Evolutionary conservation across 1,139 yeast genomes (phyloP), one percentile per base, ranked within the genome.

Genomic region (Magnusiomyces suaveolens): DNA sequence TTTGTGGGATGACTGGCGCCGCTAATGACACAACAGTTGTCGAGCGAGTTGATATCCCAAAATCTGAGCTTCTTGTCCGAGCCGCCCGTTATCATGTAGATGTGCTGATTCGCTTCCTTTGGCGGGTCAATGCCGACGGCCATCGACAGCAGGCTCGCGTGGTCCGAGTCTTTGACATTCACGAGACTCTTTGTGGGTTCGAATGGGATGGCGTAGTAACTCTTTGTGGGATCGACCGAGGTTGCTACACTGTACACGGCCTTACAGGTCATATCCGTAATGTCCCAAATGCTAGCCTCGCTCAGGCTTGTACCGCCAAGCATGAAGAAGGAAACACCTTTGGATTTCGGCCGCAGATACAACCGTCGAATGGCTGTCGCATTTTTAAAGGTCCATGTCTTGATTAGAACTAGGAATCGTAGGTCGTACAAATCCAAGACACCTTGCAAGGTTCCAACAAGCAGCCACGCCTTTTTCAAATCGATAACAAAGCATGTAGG

Each of bases 371-470:
- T 80, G 0, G 81, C 78, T 26, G 68, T 53, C 12, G 60, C 66
- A 1, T 75, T 69, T 18, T 75, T 73, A 18, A 75, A 76, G 50
- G 84, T 73, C 82, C 89, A 86, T 1, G 83, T 72, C 58, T 79
- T 82, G 32, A 87, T 72, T 50, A 79, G 70, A 0, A 84, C 61
- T 43, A 75, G 75, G 65, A 88, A 87, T 54, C 96, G 72, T 47
- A 86, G 62, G 67, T 90, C 97, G 95, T 96, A 89, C 23, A 92
- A 68, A 58, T 81, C 81, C 36, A 92, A 66, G 0, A 83, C 71
- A 1, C 97, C 97, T 48, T 76, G 77, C 1, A 79, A 72, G 0
- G 97, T 87, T 0, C 96, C 97, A 1, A 84, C 66, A 2, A 88
- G 66, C 2, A 86, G 63, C 90, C 96, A 87, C 6, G 71, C 67